Evolutionary conservation across 106 monocot species (phyloP), one percentile per base, ranked within the genome.

Genomic region (Allium cepa): DNA sequence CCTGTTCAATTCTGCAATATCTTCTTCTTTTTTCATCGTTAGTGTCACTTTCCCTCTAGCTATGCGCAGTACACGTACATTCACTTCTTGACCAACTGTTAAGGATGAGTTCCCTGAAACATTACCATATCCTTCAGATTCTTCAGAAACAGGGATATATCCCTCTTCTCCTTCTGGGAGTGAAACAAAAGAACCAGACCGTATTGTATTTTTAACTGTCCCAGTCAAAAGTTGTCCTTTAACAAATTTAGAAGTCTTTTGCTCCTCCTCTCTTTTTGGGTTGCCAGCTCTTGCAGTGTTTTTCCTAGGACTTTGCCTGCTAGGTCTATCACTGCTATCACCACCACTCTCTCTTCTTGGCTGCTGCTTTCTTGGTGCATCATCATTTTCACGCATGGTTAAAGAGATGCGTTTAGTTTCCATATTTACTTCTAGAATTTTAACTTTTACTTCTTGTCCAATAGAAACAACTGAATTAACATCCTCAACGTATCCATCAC

Each of bases 1-100:
- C 72, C 62, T 75, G 63, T 91, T 91, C 63, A 84, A 53, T 55
- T 56, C 73, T 62, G 84, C 80, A 60, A 86, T 71, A 75, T 97
- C 82, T 80, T 86, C 91, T 78, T 82, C 86, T 64, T 85, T 85
- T 60, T 96, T 96, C 96, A 89, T 97, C 46, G 96, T 92, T 74
- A 97, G 72, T 48, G 88, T 92, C 14, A 69, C 79, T 75, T 87
- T 76, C 17, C 88, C 96, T 80, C 85, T 83, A 26, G 78, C 46
- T 72, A 97, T 73, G 27, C 88, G 83, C 63, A 97, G 55, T 17
- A 97, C 86, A 67, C 88, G 75, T 17, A 87, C 92, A 68, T 75
- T 77, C 48, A 97, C 80, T 74, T 82, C 82, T 65, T 86, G 81
- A 26, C 86, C 89, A 52, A 73, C 78, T 64, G 84, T 80, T 76